A percentile compares a stretch with the other conserved stretches of the same genome.
phyloP scores from a whole-genome alignment of 108 stramenopile species.

The Fragilariopsis cylindrus region DNA sequence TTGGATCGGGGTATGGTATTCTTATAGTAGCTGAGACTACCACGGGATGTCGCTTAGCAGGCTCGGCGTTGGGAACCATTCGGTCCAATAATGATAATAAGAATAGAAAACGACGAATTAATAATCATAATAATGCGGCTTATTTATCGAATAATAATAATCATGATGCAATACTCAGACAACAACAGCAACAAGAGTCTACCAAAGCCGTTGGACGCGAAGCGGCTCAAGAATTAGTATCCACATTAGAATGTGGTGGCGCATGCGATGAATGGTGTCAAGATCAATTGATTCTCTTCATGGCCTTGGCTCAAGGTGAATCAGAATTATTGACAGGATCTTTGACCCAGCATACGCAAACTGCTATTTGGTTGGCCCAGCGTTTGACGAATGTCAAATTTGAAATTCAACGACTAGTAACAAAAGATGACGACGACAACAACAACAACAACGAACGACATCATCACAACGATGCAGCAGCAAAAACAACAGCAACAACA shows the following conservation, averaged over 20 bases:
- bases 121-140: too few species aligned
- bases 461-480: not conserved
- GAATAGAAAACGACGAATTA: too few species aligned
- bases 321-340: slow-evolving; percentile 58
- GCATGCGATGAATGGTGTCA: slow-evolving; percentile 71
- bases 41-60: slow-evolving; percentile 50
- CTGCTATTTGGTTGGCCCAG: slow-evolving; percentile 62
- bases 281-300: slow-evolving; percentile 71
- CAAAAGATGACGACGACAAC: not conserved
- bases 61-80: slow-evolving; percentile 43
- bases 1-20: slow-evolving; percentile 55
- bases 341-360: slow-evolving; percentile 65
- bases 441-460: not conserved
- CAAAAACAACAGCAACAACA: too few species aligned
- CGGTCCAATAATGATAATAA: too few species aligned
- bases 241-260: slow-evolving; percentile 47
- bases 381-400: slow-evolving; percentile 29
- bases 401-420: not conserved
- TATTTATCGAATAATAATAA: too few species aligned
- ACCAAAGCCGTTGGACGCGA: slow-evolving; percentile 32
- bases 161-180: too few species aligned
- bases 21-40: slow-evolving; percentile 54
- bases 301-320: slow-evolving; percentile 64
- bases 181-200: not conserved
- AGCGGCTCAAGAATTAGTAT: slow-evolving; percentile 55